These are phyloP conservation scores for Paecilomyces sp. DNA, from an alignment of 2,329 filamentous ascomycete genomes.

Conservation along the genomic window DNA sequence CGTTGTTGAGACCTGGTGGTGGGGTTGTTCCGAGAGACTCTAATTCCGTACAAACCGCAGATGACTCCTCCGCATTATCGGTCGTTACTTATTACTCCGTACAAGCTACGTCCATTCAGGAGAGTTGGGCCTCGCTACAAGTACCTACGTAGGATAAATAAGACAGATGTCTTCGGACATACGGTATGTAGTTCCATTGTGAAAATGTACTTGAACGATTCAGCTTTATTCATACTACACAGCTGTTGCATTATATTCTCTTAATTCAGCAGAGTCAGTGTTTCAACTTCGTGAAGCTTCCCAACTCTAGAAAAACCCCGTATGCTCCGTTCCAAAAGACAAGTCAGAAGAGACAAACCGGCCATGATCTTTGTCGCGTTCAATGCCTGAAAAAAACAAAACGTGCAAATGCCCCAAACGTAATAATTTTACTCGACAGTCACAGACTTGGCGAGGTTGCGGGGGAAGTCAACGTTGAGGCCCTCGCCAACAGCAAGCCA, in stretches of 20 bases:
- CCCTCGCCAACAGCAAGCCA: slow-evolving; percentile 96
- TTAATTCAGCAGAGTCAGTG: neutral
- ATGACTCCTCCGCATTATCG: neutral
- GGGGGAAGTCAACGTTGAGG: slow-evolving; percentile 95
- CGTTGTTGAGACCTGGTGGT: neutral
- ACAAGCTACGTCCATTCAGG: neutral
- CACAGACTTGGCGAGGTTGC: slow-evolving; percentile 97
- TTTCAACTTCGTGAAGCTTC: neutral
- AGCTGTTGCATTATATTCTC: neutral
- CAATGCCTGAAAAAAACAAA: neutral
- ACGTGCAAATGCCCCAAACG: neutral
- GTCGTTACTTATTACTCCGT: no score
- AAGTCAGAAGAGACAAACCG: neutral
- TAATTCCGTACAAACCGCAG: neutral
- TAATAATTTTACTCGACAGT: slow-evolving; percentile 74
- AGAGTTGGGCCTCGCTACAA: neutral
- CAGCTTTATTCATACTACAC: neutral
- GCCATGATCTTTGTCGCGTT: neutral
- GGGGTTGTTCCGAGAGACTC: neutral
- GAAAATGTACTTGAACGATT: neutral
- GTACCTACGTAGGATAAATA: neutral
- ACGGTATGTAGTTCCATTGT: neutral
- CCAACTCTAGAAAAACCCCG: neutral
- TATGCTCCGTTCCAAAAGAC: neutral
- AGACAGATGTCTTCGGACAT: neutral